phyloP scores from a whole-genome alignment of 2,329 filamentous ascomycete genomes.

The Scedosporium aurantiacum region DNA sequence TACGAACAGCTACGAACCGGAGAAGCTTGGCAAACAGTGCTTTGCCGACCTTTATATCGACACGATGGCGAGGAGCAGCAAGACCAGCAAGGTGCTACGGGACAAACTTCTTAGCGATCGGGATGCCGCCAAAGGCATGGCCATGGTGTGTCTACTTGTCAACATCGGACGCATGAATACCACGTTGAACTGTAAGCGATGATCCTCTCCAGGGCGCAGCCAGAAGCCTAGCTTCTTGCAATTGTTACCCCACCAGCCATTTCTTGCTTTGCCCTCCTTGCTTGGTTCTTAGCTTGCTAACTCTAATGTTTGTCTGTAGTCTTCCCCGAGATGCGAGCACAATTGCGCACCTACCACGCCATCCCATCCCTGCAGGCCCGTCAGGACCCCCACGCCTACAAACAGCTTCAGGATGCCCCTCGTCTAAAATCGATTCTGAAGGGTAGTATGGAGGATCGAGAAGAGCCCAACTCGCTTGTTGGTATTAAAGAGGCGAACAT shows the following conservation, averaged over 20 bases:
- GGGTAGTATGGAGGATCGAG: conserved; percentile 80
- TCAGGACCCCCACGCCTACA: conserved; percentile 92
- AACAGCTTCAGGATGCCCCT: conserved; percentile 93
- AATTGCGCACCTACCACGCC: conserved; percentile 93
- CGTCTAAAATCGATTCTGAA: conserved; percentile 95
- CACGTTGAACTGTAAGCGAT: conserved; percentile 75
- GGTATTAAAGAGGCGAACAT: conserved; percentile 60
- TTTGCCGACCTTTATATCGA: conserved; percentile 98
- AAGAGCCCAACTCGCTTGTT: conserved; percentile 73
- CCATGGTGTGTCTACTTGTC: conserved; percentile 95
- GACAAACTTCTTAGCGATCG: conserved; percentile 92
- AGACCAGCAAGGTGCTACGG: conserved; percentile 96
- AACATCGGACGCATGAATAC: conserved; percentile 99
- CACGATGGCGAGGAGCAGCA: conserved; percentile 96
- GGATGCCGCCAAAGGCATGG: conserved; percentile 91
- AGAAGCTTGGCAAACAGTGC: conserved; percentile 49
- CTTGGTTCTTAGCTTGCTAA: conserved; percentile 8
- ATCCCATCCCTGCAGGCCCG: conserved; percentile 93
- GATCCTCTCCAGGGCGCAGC: conserved; percentile 4
- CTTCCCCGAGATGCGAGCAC: conserved; percentile 98
- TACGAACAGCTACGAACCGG: conserved; percentile 74
- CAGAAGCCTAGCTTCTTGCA: neutral
- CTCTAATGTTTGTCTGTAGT: conserved; percentile 41
- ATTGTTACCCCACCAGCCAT: neutral
- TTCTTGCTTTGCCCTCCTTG: neutral